These are phyloP conservation scores for Rutstroemia sp. DNA, from an alignment of 2,329 filamentous ascomycete genomes.

Conservation along the genomic window DNA sequence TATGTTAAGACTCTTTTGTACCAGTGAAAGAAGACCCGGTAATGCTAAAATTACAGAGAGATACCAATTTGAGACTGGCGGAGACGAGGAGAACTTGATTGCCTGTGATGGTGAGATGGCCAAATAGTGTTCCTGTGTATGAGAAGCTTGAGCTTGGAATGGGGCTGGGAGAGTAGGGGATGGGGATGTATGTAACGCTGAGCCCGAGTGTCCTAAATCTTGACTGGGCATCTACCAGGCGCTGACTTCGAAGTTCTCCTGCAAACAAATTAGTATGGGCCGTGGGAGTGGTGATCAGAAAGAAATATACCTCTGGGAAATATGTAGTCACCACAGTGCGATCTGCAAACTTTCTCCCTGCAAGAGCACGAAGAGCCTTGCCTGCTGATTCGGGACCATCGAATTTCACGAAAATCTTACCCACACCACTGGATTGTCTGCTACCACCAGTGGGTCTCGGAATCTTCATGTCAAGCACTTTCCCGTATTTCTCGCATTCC, in stretches of 20 bases:
- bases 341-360: constrained; percentile 92
- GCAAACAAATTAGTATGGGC: constrained; percentile 29
- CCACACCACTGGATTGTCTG: constrained; percentile 79
- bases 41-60: constrained; percentile 15
- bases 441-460: constrained; percentile 78
- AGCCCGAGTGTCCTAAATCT: not conserved
- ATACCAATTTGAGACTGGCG: not conserved
- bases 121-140: not conserved
- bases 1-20: not conserved
- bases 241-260: constrained; percentile 80
- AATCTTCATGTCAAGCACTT: constrained; percentile 82
- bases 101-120: not conserved
- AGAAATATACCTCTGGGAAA: constrained; percentile 70
- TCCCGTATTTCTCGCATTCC: constrained; percentile 87
- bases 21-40: not conserved
- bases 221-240: constrained; percentile 26
- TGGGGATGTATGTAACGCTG: not conserved
- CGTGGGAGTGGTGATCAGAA: not conserved
- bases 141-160: not conserved
- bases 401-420: constrained; percentile 97
- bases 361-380: constrained; percentile 81
- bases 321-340: constrained; percentile 94
- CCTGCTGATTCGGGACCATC: constrained; percentile 69
- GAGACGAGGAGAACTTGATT: not conserved
- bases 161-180: not conserved